Conservation (phyloP, 371 early-diverging fungal genomes). For the Actinomortierella ambigua region DNA sequence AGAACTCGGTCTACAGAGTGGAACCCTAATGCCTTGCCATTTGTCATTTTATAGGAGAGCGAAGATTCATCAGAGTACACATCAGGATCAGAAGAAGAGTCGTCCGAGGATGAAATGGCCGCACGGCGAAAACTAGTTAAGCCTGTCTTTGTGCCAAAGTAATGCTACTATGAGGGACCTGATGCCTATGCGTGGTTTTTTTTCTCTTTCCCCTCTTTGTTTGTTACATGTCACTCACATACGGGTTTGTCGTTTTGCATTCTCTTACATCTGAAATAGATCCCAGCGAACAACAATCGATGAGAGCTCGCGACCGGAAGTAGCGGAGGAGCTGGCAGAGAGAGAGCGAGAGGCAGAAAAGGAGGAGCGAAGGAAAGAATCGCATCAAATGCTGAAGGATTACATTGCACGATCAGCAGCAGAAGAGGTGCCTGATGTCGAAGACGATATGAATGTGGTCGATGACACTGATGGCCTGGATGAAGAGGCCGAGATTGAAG, state of each 20-base stretch:
- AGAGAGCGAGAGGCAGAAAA: conserved; percentile 54
- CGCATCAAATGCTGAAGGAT: conserved; percentile 78
- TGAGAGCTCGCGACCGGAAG: conserved; percentile 64
- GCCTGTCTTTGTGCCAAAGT: conserved; percentile 90
- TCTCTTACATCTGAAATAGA: conserved; percentile 35
- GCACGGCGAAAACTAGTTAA: conserved; percentile 59
- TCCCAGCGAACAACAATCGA: conserved; percentile 69
- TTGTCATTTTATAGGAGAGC: conserved; percentile 38
- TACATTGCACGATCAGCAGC: conserved; percentile 58
- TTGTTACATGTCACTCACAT: no score
- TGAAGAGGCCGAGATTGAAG: conserved; percentile 85
- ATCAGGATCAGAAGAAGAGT: conserved; percentile 58
- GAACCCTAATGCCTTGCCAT: no score
- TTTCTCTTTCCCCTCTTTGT: no score
- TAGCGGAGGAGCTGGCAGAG: conserved; percentile 68
- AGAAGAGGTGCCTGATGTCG: conserved; percentile 47
- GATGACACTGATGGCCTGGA: conserved; percentile 94
- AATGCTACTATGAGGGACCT: no score
- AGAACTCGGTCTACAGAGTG: no score
- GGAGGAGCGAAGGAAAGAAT: conserved; percentile 74
- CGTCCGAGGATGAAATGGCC: conserved; percentile 49
- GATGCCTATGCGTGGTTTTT: no score
- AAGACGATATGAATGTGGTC: conserved; percentile 51
- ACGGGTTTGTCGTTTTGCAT: no score
- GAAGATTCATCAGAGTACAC: conserved; percentile 56